phyloP scores from a whole-genome alignment of 169 alveolate genomes.

The Ichthyophthirius multifiliis region DNA sequence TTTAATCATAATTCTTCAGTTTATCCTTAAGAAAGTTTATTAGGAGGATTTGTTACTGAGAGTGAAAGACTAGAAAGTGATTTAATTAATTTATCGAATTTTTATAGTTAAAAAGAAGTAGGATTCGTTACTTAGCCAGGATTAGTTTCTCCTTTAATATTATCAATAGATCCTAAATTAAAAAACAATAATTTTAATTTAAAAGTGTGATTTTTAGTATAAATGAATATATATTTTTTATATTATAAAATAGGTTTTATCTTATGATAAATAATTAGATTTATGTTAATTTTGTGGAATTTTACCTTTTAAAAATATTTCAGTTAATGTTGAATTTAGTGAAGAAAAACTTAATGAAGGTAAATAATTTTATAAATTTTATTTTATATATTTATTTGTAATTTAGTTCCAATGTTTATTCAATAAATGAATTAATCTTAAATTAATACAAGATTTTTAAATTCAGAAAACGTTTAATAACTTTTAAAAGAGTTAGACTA shows the following conservation, averaged over 20 bases:
- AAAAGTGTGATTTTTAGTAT: background rate
- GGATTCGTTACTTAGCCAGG: constrained; percentile 1
- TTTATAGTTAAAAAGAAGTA: background rate
- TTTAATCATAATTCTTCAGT: background rate
- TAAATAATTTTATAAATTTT: background rate
- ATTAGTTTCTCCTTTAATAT: background rate
- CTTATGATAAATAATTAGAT: constrained; percentile 1
- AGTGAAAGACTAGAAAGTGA: background rate
- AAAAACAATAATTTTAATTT: background rate
- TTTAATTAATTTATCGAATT: background rate
- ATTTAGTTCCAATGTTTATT: background rate
- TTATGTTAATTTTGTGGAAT: background rate
- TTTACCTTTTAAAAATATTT: constrained; percentile 1
- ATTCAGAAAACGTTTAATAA: background rate
- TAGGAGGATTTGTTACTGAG: constrained; percentile 2
- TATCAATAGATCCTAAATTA: background rate
- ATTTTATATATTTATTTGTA: background rate
- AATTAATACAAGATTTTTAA: background rate
- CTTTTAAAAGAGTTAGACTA: background rate
- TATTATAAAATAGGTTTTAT: background rate
- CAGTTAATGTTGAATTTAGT: background rate
- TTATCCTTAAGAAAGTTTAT: constrained; percentile 3
- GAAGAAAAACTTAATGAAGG: constrained; percentile 2
- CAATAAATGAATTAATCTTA: background rate
- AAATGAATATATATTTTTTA: background rate